A percentile compares a stretch with the other conserved stretches of the same genome.
Evolutionary conservation across 768 basidiomycete species (phyloP).

Genomic region (Tylopilus intermedius): DNA sequence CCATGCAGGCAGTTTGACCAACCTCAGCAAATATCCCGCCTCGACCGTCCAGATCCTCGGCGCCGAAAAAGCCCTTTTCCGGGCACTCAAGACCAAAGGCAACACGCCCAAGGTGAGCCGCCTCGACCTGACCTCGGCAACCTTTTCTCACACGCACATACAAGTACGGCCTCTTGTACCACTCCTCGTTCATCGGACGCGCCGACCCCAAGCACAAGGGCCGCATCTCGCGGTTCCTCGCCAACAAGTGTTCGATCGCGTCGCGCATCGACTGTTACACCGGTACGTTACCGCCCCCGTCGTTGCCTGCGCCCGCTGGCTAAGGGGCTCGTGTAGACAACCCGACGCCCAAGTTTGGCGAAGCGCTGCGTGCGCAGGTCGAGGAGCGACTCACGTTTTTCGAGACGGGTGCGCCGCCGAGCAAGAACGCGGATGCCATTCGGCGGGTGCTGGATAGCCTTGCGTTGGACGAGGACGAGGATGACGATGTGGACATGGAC

Average conservation of each 20-base stretch:
- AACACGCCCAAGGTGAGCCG: slow-evolving; percentile 85
- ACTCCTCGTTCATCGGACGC: slow-evolving; percentile 94
- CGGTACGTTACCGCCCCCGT: slow-evolving; percentile 39
- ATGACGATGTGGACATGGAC: slow-evolving; percentile 40
- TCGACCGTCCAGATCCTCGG: slow-evolving; percentile 97
- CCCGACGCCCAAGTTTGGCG: slow-evolving; percentile 90
- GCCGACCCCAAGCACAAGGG: slow-evolving; percentile 94
- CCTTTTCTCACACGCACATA: background rate
- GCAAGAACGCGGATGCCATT: slow-evolving; percentile 90
- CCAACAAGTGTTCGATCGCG: slow-evolving; percentile 98
- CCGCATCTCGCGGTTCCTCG: slow-evolving; percentile 96
- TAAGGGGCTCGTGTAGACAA: slow-evolving; percentile 43
- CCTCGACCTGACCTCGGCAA: background rate
- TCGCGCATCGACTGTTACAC: slow-evolving; percentile 94
- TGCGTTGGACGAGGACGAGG: slow-evolving; percentile 49
- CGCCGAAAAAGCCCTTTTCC: slow-evolving; percentile 96
- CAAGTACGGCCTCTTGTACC: slow-evolving; percentile 96
- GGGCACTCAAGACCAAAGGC: slow-evolving; percentile 96
- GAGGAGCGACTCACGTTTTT: slow-evolving; percentile 95
- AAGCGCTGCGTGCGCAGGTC: slow-evolving; percentile 88
- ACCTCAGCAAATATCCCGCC: slow-evolving; percentile 96
- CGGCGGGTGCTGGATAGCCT: slow-evolving; percentile 81
- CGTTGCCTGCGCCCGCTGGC: background rate
- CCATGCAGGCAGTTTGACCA: slow-evolving; percentile 94
- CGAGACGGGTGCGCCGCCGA: slow-evolving; percentile 83